Base-by-base conservation (phyloP, 2,329 filamentous ascomycete species). In the Amesomyces nigricolor region DNA sequence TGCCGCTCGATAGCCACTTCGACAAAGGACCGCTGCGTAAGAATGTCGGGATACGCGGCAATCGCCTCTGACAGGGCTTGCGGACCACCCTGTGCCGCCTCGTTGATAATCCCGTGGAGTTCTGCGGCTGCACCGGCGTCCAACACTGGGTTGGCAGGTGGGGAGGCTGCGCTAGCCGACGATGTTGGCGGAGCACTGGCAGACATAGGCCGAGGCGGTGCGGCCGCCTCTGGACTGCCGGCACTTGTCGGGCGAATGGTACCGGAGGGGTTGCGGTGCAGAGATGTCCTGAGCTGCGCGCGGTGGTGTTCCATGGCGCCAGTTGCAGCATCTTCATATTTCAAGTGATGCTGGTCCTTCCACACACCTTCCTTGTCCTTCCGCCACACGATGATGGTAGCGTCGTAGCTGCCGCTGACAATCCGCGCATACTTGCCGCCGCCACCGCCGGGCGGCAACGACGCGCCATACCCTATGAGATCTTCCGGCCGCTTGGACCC, bases 381-480 rank as follows among this genome's bases (percentile, higher is more conserved):
- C 63, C 88, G 87, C 94, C 94, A 99, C 54, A 99, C 89, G 62
- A 96, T 91, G 63, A 99, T 90, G 10, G 85, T 91, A 72, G 96
- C 90, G 63, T 99, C 94, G 64, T 99, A 99, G 0, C 91, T 96
- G 2, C 94, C 94, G 6, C 91, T 96, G 3, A 99, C 90, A 57
- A 99, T 99, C n/a, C 91, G 86, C 9, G 88, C 90, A 75, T 92
- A 96, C 62, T 80, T 85, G 65, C 89, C 89, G 26, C 92, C 91
- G 39, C 92, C 92, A 22, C 92, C 91, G 11, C 92, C 92, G 0
- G 92, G 91, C 1, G 92, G 92, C 2, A 97, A 78, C 67, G 89
- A 94, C 14, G 91, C 89, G 0, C 91, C 91, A 48, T 89, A 83
- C 0, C 89, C 87, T 54, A 84, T 84, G 44, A 95, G 85, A 60